Conservation (phyloP, 352 stramenopile genomes). For the Chloridella minuta region DNA sequence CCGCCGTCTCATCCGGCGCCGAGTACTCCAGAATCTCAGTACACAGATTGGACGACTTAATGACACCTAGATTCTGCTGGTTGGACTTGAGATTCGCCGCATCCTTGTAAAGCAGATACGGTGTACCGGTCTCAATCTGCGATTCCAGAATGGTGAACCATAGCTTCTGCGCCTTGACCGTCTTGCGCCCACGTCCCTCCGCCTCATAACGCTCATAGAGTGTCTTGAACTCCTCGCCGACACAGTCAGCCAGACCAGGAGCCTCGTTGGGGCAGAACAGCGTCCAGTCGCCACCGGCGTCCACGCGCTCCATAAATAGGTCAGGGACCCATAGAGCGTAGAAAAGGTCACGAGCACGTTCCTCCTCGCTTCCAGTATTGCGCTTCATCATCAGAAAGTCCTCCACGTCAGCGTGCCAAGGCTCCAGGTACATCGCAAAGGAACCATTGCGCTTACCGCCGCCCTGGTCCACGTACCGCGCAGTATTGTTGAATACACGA, state of each 20-base stretch:
- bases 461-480: conserved; percentile 92
- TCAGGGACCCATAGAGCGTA: conserved; percentile 94
- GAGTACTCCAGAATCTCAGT: conserved; percentile 98
- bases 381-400: conserved; percentile 88
- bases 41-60: conserved; percentile 94
- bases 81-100: conserved; percentile 66
- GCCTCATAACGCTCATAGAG: conserved; percentile 78
- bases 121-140: conserved; percentile 94
- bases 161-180: conserved; percentile 76
- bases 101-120: conserved; percentile 99
- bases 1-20: conserved; percentile 70
- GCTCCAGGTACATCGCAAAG: conserved; percentile 94
- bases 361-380: conserved; percentile 92
- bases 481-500: conserved; percentile 98
- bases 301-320: conserved; percentile 97
- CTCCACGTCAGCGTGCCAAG: conserved; percentile 94
- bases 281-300: conserved; percentile 70
- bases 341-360: conserved; percentile 82
- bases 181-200: conserved; percentile 60
- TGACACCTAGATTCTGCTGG: conserved; percentile 97
- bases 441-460: conserved; percentile 82
- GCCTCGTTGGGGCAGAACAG: conserved; percentile 95
- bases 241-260: conserved; percentile 54
- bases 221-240: conserved; percentile 63
- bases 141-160: conserved; percentile 93